Base-by-base conservation (phyloP, 164 flowering plant genomes). In the Aristolochia californica region DNA sequence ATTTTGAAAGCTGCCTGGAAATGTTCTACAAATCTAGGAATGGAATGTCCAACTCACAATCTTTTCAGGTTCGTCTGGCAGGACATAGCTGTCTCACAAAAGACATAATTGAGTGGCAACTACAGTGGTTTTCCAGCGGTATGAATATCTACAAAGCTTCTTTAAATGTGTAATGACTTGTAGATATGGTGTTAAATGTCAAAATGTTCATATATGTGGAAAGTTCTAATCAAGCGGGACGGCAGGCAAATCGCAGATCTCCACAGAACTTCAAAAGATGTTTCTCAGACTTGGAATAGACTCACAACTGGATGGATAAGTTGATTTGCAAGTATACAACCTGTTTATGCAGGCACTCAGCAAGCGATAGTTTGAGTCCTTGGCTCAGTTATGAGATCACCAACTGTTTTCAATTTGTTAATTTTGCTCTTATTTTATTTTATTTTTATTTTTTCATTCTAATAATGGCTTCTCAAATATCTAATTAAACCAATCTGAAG, bases 61-160 rank as follows among this genome's bases (percentile, higher is more conserved):
- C n/a, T 26, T 57, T 69, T 48, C 78, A 93, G 97, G 98, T 93
- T 13, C 79, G 96, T 22, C 83, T 93, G 60, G 98, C 95, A 44
- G 98, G 87, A 45, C 80, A 78, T 70, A 87, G 89, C 72, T 77
- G 80, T 68, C 91, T 87, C 50, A 85, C 91, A 22, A 89, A 82
- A 73, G 78, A 80, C 77, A 93, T 93, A 59, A 77, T 15, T 61
- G 76, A 80, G 65, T 72, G 96, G 97, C 12, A 96, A 89, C 68
- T 93, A 87, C 72, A 96, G 94, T 45, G 98, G 98, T 70, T 89
- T 89, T 64, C 96, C 98, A 60, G 96, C 96, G 51, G 96, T 91
- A 78, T 73, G 83, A 10, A 65, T 47, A 55, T 43, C 9, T 34
- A 34, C 5, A 34, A 34, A 28, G 4, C 15, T 54, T 44, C 13